Evolutionary conservation across 192 early-diverging fungal genomes (phyloP), one percentile per base, ranked within the genome.

Genomic region (Backusella luteola): DNA sequence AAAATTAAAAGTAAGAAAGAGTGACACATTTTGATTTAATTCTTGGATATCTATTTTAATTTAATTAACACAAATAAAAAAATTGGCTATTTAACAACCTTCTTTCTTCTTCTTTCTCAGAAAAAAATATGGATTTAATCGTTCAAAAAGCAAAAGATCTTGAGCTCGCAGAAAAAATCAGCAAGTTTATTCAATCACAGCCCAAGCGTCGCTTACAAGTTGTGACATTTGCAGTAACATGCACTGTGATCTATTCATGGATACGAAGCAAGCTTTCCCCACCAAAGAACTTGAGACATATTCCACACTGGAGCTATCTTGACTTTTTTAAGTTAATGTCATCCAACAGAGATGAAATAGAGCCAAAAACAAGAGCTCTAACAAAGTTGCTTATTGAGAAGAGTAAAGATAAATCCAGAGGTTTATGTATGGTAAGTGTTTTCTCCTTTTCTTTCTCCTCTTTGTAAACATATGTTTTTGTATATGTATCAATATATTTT

Each of bases 251-350:
- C 29, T 63, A 63, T 63, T 63, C 56, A 63, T 63, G 56, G 56
- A 26, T 63, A 11, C 56, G 56, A 63, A 63, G 23, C 23, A 63
- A 63, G 26, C 23, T 63, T 29, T 29, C 56, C 9, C 56, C 56
- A 23, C 56, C 56, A 63, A 63, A 63, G 56, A 63, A 63, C 56
- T 29, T 63, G 26, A 63, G 56, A 29, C 56, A 63, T n/a, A 63
- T 63, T 29, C 56, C 56, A 63, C 56, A 63, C n/a, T 63, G 56
- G 56, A 63, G 56, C 21, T 63, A 63, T 8, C 12, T 63, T 23
- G 56, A 63, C 23, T 14, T 63, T 26, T 63, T 63, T 11, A 63
- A 63, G 5, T 11, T 63, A 23, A 63, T 63, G 11, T 14, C 56
- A 29, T 63, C 11, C 21, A 29, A 63, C 9, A 29, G 56, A 12